Conservation (phyloP, 2,329 filamentous ascomycete genomes). For the Alternaria rosae region DNA sequence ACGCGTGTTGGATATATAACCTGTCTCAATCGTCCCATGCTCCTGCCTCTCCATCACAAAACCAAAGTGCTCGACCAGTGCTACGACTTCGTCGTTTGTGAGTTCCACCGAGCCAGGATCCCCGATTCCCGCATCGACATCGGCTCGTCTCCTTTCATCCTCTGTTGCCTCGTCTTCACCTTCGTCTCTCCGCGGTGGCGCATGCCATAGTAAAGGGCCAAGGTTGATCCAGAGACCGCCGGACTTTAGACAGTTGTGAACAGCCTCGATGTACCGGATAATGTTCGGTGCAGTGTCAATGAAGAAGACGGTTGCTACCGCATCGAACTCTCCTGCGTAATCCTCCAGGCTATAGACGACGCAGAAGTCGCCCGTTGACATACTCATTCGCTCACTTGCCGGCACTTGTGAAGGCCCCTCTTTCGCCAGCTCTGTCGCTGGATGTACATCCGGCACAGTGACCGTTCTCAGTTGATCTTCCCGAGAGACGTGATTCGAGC, state of each 20-base stretch:
- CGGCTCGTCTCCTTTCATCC: conserved; percentile 23
- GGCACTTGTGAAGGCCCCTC: conserved; percentile 25
- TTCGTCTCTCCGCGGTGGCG: conserved; percentile 68
- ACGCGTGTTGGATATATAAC: conserved; percentile 84
- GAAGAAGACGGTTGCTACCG: conserved; percentile 91
- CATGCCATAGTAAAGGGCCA: conserved; percentile 94
- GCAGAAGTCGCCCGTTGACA: conserved; percentile 93
- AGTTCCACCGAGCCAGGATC: conserved; percentile 92
- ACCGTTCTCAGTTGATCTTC: conserved; percentile 77
- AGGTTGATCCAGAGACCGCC: conserved; percentile 89
- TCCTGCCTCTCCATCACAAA: conserved; percentile 75
- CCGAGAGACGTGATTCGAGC: conserved; percentile 82
- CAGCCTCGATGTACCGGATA: conserved; percentile 86
- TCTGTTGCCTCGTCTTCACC: conserved; percentile 1
- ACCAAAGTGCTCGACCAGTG: conserved; percentile 75
- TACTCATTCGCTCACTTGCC: conserved; percentile 76
- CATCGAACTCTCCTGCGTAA: conserved; percentile 73
- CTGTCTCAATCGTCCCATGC: conserved; percentile 66
- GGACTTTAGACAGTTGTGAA: conserved; percentile 76
- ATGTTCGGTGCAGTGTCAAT: conserved; percentile 96
- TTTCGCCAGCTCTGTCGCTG: conserved; percentile 47
- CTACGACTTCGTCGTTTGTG: conserved; percentile 84
- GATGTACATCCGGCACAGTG: conserved; percentile 75
- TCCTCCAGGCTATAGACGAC: conserved; percentile 76
- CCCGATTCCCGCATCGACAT: conserved; percentile 69